Conservation (phyloP, 148 eudicot species). For the Nyssa sinensis region DNA sequence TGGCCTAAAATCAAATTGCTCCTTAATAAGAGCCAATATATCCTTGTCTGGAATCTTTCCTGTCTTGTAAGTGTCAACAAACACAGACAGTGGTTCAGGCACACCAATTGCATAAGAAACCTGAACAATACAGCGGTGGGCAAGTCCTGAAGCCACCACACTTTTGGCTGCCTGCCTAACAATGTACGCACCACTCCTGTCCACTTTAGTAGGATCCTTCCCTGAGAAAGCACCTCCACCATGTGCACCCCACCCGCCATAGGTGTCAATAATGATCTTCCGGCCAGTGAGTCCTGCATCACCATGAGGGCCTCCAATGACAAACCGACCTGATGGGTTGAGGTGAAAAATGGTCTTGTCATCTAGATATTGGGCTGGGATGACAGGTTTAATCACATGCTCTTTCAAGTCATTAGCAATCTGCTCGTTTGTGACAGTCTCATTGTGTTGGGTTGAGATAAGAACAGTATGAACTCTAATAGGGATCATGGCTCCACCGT, state of each 20-base stretch:
- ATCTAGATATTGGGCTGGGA: slow-evolving; percentile 44
- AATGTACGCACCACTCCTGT: slow-evolving; percentile 45
- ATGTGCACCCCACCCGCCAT: slow-evolving; percentile 47
- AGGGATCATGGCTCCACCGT: slow-evolving; percentile 46
- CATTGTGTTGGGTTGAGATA: slow-evolving; percentile 55
- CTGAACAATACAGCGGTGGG: slow-evolving; percentile 50
- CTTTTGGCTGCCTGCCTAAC: slow-evolving; percentile 54
- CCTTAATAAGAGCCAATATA: slow-evolving; percentile 40
- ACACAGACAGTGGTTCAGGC: slow-evolving; percentile 47
- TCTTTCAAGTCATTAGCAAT: slow-evolving; percentile 43
- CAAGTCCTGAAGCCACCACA: slow-evolving; percentile 52
- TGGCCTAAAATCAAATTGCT: slow-evolving; percentile 49
- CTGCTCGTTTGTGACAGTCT: slow-evolving; percentile 40
- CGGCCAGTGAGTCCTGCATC: slow-evolving; percentile 49
- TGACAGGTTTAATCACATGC: slow-evolving; percentile 48
- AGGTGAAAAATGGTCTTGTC: slow-evolving; percentile 51
- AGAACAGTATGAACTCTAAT: slow-evolving; percentile 47
- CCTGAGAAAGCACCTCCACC: slow-evolving; percentile 51
- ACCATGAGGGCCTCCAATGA: slow-evolving; percentile 53
- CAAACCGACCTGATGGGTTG: slow-evolving; percentile 47
- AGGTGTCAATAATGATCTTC: slow-evolving; percentile 47
- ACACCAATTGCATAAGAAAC: slow-evolving; percentile 56
- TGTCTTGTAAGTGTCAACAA: slow-evolving; percentile 42
- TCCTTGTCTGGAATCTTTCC: slow-evolving; percentile 47
- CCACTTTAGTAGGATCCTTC: slow-evolving; percentile 46